A percentile compares a stretch with the other conserved stretches of the same genome.
These are phyloP conservation scores for Paramecium pentaurelia DNA, from an alignment of 73 alveolate genomes.

Conservation along the genomic window DNA sequence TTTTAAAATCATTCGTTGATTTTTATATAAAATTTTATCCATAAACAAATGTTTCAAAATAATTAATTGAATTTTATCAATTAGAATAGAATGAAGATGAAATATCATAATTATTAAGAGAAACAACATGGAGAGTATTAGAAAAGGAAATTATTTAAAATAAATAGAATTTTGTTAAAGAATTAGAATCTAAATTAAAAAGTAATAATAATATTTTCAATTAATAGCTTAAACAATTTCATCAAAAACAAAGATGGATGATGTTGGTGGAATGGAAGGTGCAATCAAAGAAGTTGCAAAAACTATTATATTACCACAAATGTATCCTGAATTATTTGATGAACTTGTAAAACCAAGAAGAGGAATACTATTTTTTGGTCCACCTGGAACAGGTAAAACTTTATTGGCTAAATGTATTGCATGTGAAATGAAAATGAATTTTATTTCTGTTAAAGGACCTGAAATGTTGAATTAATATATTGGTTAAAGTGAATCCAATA, in stretches of 20 bases:
- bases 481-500: slow-evolving; percentile 93
- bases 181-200: not conserved
- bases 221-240: not conserved
- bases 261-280: slow-evolving; percentile 91
- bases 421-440: slow-evolving; percentile 83
- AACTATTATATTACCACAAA: slow-evolving; percentile 78
- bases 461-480: slow-evolving; percentile 92
- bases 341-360: slow-evolving; percentile 79
- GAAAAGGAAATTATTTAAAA: not conserved
- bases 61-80: not conserved
- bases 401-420: slow-evolving; percentile 89
- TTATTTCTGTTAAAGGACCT: slow-evolving; percentile 95
- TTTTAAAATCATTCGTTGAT: slow-evolving; percentile 4
- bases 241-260: slow-evolving; percentile 83
- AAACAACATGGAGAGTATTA: not conserved
- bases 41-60: not conserved
- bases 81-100: not conserved
- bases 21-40: not conserved
- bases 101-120: not conserved
- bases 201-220: not conserved
- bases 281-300: slow-evolving; percentile 85
- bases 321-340: slow-evolving; percentile 81
- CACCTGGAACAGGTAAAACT: slow-evolving; percentile 96
- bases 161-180: not conserved
- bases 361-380: slow-evolving; percentile 92